Evolutionary conservation across 768 basidiomycete genomes (phyloP), one percentile per base, ranked within the genome.

Genomic region (Pisolithus marmoratus): DNA sequence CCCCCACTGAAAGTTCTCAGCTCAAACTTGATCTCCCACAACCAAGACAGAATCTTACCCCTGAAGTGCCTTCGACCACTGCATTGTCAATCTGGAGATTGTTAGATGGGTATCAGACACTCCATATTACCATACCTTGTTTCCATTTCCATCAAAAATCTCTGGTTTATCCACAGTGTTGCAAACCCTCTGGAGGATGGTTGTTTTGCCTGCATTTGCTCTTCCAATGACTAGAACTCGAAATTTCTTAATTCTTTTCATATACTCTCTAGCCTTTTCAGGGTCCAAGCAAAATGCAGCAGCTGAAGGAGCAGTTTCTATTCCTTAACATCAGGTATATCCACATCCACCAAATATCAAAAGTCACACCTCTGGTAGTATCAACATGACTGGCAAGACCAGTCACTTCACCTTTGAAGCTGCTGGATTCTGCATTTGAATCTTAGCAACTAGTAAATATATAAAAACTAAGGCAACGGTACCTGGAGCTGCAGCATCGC

Each of bases 161-260:
- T 51, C 60, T 0, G 71, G 70, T 2, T 66, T 59, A 5, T 72
- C 67, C 1, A 54, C 63, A 7, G 69, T 64, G 50, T 67, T 63
- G 54, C 72, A 73, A 5, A 75, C 63, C 51, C 62, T 66, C 57
- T 72, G 63, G 23, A 73, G 60, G 24, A 75, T 60, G 0, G 74
- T 74, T 0, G 72, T 74, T 54, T 75, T 75, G 1, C 73, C 73
- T 1, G 71, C 64, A 49, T 73, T 73, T 4, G 69, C 67, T 48
- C 68, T 63, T 5, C 74, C 74, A 19, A 75, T 70, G 11, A 73
- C 57, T 41, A 75, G 68, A 23, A 74, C 64, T 4, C 73, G 67
- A 45, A 74, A 74, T 31, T 58, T 64, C 3, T 23, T n/a, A 8
- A 24, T 22, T 2, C 8, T 11, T 22, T 2, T 4, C 12, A 42